Base-by-base conservation (phyloP, 371 early-diverging fungal genomes). In the Quaeritorhiza haematococci region DNA sequence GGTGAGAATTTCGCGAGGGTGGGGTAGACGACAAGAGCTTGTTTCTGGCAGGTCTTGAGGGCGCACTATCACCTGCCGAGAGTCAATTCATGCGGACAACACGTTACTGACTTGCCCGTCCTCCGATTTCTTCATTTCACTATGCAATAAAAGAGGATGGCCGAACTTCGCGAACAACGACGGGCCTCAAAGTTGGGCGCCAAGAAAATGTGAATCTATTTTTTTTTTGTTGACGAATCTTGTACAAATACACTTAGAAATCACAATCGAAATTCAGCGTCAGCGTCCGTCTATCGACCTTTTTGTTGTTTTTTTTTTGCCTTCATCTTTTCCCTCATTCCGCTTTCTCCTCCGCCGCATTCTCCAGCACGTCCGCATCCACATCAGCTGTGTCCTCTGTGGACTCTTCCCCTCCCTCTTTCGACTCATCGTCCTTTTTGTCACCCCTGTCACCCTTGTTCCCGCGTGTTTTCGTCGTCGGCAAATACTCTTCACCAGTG, bases 91-190 rank as follows among this genome's bases (percentile, higher is more conserved):
- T n/a, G n/a, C n/a, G n/a, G n/a, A n/a, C n/a, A n/a, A n/a, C n/a
- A n/a, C n/a, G n/a, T n/a, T n/a, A n/a, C n/a, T n/a, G n/a, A n/a
- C n/a, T n/a, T n/a, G n/a, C n/a, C n/a, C n/a, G n/a, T n/a, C n/a
- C n/a, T n/a, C n/a, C n/a, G n/a, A n/a, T n/a, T n/a, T 17, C 43
- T 27, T 10, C 15, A 29, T 21, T 23, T 38, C 41, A 30, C 56
- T 48, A 47, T 54, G n/a, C 44, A 19, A 52, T n/a, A 49, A 26
- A 34, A 72, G 73, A 59, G 77, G n/a, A 74, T 83, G 78, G 80
- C 75, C 2, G 80, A 79, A 46, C 73, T 75, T 42, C 74, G 80
- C 51, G 79, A 83, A 45, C 72, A 72, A 56, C 74, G 77, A 59
- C 68, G 73, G 56, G 52, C 53, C 28, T 65, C 66, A 6, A 72